Evolutionary conservation across 108 stramenopile species (phyloP), one percentile per base, ranked within the genome.

Genomic region (Aurantiochytrium sp.): DNA sequence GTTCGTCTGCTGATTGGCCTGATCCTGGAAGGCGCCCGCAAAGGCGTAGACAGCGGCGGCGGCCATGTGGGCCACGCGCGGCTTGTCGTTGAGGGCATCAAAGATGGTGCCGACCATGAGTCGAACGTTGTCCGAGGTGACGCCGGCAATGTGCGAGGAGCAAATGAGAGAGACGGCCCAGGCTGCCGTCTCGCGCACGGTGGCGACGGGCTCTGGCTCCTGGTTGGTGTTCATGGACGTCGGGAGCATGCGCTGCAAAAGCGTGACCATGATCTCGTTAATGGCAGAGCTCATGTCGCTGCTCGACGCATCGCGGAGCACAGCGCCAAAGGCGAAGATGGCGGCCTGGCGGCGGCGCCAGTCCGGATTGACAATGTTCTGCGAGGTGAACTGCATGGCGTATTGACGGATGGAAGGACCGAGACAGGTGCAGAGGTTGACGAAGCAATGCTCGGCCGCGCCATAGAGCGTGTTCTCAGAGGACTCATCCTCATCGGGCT

Each of bases 331-430:
- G 49, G 49, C 76, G 51, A 83, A 83, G 45, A 83, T 53, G 45
- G 76, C 76, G 51, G 76, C 76, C 51, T 83, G 76, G 51, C 76
- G 76, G 4, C 45, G 51, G 51, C 76, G 76, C 76, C 76, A 83
- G n/a, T 83, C 76, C 76, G 45, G 76, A 45, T 47, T 53, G 49
- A 47, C 76, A 4, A 83, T 4, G 51, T 83, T 83, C 49, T 83
- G 76, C 19, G 49, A 47, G 6, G 76, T 53, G 51, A 83, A 83
- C 49, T 83, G 45, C 10, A 83, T 6, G 10, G 76, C 51, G 49
- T 53, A 83, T 1, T 21, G 6, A 18, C 19, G n/a, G 28, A 83
- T 53, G 28, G 76, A 21, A 2, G 8, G 10, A 16, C 51, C 76
- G 12, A 83, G 51, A 4, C 76, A 83, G 25, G 45, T 16, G 51